Percentiles rank a stretch among this genome's conserved stretches.
phyloP scores from a whole-genome alignment of 129 eudicot species.

The Mikania micrantha region DNA sequence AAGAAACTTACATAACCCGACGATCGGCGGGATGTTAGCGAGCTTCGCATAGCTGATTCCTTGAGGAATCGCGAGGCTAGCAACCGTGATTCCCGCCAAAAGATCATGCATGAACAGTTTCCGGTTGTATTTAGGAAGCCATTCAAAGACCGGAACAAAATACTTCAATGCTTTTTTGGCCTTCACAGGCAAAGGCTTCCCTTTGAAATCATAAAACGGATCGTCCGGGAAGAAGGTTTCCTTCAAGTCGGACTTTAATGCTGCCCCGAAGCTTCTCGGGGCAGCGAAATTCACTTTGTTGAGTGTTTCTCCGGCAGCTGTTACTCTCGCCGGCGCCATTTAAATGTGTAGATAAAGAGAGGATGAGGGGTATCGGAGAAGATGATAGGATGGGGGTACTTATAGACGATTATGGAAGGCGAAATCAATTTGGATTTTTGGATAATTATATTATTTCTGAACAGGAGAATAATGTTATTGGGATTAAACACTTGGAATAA shows the following conservation, averaged over 20 bases:
- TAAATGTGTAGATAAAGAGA: background rate
- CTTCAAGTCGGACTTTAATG: slow-evolving; percentile 39
- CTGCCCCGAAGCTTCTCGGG: slow-evolving; percentile 44
- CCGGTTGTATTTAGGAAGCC: slow-evolving; percentile 67
- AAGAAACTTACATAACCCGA: slow-evolving; percentile 75
- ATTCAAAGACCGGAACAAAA: slow-evolving; percentile 66
- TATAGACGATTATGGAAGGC: slow-evolving; percentile 6
- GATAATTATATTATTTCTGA: too few species aligned
- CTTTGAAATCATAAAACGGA: slow-evolving; percentile 52
- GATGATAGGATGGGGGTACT: slow-evolving; percentile 15
- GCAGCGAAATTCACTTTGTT: slow-evolving; percentile 50
- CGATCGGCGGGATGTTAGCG: slow-evolving; percentile 63
- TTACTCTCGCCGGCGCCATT: slow-evolving; percentile 29
- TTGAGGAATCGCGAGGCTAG: slow-evolving; percentile 96
- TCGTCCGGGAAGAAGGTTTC: slow-evolving; percentile 86
- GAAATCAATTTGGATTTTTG: slow-evolving; percentile 4
- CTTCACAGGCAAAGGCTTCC: slow-evolving; percentile 33
- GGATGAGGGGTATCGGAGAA: background rate
- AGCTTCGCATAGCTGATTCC: slow-evolving; percentile 96
- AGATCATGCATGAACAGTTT: slow-evolving; percentile 57
- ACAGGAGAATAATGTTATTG: too few species aligned
- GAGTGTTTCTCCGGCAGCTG: background rate
- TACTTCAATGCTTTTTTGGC: slow-evolving; percentile 35
- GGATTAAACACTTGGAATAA: too few species aligned
- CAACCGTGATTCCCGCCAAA: slow-evolving; percentile 83